Conservation (phyloP, 768 basidiomycete species). For the Kwoniella sp. region DNA sequence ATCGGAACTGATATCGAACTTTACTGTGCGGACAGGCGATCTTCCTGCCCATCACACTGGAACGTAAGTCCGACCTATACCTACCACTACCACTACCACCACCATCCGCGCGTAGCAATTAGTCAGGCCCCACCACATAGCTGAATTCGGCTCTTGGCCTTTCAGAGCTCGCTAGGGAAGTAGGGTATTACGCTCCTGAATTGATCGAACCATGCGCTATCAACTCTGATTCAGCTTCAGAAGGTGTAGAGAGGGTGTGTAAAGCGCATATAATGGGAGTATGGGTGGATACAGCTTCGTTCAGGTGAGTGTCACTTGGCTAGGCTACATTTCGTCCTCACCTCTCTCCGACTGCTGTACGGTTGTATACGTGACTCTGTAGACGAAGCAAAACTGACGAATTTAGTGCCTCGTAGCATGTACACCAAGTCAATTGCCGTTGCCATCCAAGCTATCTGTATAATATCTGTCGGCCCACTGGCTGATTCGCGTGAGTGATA, state of each 20-base stretch:
- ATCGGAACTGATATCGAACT: not conserved
- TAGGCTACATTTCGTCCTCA: too few relatives aligned
- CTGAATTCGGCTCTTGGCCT: too few relatives aligned
- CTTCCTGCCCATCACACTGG: conserved; percentile 53
- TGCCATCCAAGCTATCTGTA: conserved; percentile 84
- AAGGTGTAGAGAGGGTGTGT: conserved; percentile 61
- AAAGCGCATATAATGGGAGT: conserved; percentile 77
- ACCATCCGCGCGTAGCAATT: too few relatives aligned
- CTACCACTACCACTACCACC: too few relatives aligned
- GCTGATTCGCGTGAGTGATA: conserved; percentile 78
- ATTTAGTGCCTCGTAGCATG: too few relatives aligned
- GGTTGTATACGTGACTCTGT: too few relatives aligned
- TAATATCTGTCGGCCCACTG: conserved; percentile 89
- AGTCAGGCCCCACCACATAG: too few relatives aligned
- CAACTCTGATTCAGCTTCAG: conserved; percentile 4
- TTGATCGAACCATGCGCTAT: conserved; percentile 63
- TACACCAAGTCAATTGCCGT: conserved; percentile 87
- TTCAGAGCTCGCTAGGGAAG: conserved; percentile 80
- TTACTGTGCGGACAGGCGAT: conserved; percentile 35
- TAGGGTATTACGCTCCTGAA: conserved; percentile 76
- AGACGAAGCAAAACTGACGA: too few relatives aligned
- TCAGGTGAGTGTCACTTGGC: conserved; percentile 78
- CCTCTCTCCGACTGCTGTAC: not conserved
- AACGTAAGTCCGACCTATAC: conserved; percentile 35
- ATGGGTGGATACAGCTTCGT: conserved; percentile 90